These are phyloP conservation scores for Allium fistulosum DNA, from an alignment of 106 monocot genomes.

Conservation along the genomic window DNA sequence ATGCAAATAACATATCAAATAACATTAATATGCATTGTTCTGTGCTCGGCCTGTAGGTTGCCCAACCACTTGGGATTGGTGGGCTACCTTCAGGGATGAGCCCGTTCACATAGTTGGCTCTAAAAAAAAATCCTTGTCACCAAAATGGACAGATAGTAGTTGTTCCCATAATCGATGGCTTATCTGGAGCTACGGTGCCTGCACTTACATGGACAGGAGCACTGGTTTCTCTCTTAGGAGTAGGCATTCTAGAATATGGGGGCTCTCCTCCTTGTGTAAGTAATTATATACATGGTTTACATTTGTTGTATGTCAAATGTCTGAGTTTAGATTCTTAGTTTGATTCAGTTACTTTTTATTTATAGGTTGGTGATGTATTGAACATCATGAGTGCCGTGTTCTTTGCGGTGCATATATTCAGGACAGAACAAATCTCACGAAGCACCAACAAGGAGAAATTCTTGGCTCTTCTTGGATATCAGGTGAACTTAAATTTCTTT, in stretches of 20 bases:
- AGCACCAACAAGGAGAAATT: slow-evolving; percentile 55
- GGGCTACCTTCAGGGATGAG: too few relatives aligned
- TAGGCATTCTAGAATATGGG: slow-evolving; percentile 64
- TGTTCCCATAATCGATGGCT: slow-evolving; percentile 75
- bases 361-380: slow-evolving; percentile 74
- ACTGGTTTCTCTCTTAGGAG: slow-evolving; percentile 55
- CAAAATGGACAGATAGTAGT: slow-evolving; percentile 39
- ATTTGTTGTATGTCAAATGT: neutral
- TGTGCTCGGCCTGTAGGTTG: too few relatives aligned
- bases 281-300: slow-evolving; percentile 6
- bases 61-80: too few relatives aligned
- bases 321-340: neutral
- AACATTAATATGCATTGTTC: too few relatives aligned
- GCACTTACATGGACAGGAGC: slow-evolving; percentile 68
- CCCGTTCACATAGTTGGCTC: neutral
- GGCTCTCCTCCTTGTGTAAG: slow-evolving; percentile 75
- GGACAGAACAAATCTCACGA: slow-evolving; percentile 74
- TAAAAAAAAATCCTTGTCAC: neutral
- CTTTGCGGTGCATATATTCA: slow-evolving; percentile 78
- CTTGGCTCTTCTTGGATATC: slow-evolving; percentile 68
- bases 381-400: slow-evolving; percentile 70
- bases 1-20: too few relatives aligned
- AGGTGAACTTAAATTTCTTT: slow-evolving; percentile 28
- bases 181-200: slow-evolving; percentile 64
- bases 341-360: neutral